phyloP scores from a whole-genome alignment of 257 asterid species.

The Solanum etuberosum region DNA sequence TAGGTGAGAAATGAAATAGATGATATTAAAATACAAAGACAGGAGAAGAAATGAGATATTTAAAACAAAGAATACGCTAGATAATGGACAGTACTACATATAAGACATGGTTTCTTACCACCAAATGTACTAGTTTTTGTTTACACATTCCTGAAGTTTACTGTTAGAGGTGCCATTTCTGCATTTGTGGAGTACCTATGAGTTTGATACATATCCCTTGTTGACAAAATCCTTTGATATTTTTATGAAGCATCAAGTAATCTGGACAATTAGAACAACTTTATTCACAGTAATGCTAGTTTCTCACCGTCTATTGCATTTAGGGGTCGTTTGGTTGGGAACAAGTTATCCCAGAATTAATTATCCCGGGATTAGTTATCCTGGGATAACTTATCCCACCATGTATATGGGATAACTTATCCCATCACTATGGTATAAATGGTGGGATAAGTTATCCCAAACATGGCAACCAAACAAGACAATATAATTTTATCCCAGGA shows the following conservation, averaged over 20 bases:
- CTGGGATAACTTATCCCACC: not conserved
- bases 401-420: not conserved
- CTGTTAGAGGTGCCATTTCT: not conserved
- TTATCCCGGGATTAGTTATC: no score
- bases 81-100: not conserved
- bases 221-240: not conserved
- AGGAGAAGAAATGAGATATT: not conserved
- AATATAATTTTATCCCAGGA: not conserved
- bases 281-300: not conserved
- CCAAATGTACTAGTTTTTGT: not conserved
- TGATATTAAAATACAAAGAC: not conserved
- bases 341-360: not conserved
- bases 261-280: not conserved
- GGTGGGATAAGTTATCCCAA: no score
- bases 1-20: not conserved
- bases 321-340: not conserved
- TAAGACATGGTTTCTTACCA: not conserved
- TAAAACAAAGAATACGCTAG: not conserved
- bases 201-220: not conserved
- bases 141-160: not conserved
- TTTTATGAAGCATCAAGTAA: not conserved
- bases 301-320: not conserved
- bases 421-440: not conserved
- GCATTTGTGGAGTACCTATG: not conserved
- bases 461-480: not conserved